These are phyloP conservation scores for Coniochaeta pulveracea DNA, from an alignment of 2,329 filamentous ascomycete genomes.

Conservation along the genomic window DNA sequence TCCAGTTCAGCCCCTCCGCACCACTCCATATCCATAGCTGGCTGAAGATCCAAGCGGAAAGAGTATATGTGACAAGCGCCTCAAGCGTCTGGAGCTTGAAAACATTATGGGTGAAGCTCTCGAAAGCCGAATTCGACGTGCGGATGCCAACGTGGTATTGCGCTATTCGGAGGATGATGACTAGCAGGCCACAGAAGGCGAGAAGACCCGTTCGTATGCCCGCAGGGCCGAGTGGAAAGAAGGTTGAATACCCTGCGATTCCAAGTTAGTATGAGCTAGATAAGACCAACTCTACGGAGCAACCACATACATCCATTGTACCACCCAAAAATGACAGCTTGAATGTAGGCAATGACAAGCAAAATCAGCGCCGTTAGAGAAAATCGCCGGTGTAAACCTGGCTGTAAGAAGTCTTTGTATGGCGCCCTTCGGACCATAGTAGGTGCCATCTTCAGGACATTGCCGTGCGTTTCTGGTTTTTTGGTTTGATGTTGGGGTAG, in stretches of 20 bases:
- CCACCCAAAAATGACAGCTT: conserved; percentile 59
- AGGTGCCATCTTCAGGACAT: conserved; percentile 40
- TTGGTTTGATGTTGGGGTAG: background rate
- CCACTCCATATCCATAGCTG: conserved; percentile 69
- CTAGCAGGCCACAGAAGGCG: conserved; percentile 62
- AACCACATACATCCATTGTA: too few species aligned
- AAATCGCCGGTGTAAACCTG: conserved; percentile 78
- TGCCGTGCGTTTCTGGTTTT: conserved; percentile 14
- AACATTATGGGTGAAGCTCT: conserved; percentile 49
- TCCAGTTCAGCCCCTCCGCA: conserved; percentile 55
- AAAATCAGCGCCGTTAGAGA: conserved; percentile 63
- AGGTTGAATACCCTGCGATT: conserved; percentile 66
- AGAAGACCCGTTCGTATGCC: conserved; percentile 66
- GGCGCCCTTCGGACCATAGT: conserved; percentile 43
- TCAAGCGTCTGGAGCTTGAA: conserved; percentile 51
- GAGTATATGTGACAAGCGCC: conserved; percentile 63
- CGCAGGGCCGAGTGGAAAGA: conserved; percentile 67
- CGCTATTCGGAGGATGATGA: conserved; percentile 78
- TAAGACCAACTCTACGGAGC: too few species aligned
- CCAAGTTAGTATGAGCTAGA: conserved; percentile 2
- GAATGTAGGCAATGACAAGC: conserved; percentile 59
- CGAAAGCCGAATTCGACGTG: conserved; percentile 57
- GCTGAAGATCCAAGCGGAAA: conserved; percentile 70
- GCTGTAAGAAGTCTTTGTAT: conserved; percentile 87
- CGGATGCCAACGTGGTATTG: conserved; percentile 67